Conservation (phyloP, 768 basidiomycete species). For the Termitomyces sp. region DNA sequence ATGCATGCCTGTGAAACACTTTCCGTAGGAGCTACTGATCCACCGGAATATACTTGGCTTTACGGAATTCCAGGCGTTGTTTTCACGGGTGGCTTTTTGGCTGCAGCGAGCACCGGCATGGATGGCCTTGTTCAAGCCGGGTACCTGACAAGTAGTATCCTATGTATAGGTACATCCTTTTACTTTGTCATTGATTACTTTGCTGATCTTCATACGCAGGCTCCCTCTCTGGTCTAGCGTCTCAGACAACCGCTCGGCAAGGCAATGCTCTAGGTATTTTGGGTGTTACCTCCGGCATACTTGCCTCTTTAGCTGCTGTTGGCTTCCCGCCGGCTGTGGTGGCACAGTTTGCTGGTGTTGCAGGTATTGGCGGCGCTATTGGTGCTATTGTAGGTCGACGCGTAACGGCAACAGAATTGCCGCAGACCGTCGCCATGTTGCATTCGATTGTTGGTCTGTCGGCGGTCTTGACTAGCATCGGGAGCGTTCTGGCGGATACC, state of each 20-base stretch:
- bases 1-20: neutral
- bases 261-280: slow-evolving; percentile 89
- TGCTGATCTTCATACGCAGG: slow-evolving; percentile 30
- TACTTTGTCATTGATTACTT: neutral
- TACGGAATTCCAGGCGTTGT: slow-evolving; percentile 76
- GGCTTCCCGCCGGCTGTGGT: slow-evolving; percentile 75
- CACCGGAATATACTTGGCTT: slow-evolving; percentile 83
- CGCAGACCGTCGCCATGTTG: slow-evolving; percentile 72
- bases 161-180: slow-evolving; percentile 63
- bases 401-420: slow-evolving; percentile 83
- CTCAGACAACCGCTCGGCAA: slow-evolving; percentile 77
- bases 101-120: slow-evolving; percentile 81
- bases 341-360: slow-evolving; percentile 72
- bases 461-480: slow-evolving; percentile 83
- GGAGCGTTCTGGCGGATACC: slow-evolving; percentile 68
- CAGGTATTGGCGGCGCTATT: slow-evolving; percentile 64
- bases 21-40: slow-evolving; percentile 65
- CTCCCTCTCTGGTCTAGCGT: slow-evolving; percentile 74
- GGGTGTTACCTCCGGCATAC: slow-evolving; percentile 76
- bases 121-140: slow-evolving; percentile 85
- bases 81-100: slow-evolving; percentile 79
- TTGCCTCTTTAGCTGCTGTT: slow-evolving; percentile 77
- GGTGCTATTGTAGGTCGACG: slow-evolving; percentile 76
- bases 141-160: slow-evolving; percentile 78
- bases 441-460: slow-evolving; percentile 90